These are phyloP conservation scores for Wickerhamiella hasegawae DNA, from an alignment of 805 yeast species.

Conservation along the genomic window DNA sequence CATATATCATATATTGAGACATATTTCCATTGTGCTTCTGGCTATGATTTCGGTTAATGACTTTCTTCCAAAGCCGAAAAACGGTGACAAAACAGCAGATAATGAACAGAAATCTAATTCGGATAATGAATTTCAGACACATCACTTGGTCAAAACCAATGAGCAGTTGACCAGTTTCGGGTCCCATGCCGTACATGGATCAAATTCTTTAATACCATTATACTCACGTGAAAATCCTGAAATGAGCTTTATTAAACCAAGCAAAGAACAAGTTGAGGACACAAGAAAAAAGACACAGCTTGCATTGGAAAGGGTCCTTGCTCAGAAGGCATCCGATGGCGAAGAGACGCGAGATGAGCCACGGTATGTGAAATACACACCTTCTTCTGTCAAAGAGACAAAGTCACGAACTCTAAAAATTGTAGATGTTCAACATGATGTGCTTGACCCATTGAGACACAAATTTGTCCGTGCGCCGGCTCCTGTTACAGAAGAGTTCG, in stretches of 20 bases:
- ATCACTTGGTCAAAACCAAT: too few species aligned
- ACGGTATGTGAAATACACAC: constrained; percentile 31
- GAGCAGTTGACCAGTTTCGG: too few species aligned
- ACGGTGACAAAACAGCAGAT: too few species aligned
- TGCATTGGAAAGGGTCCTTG: constrained; percentile 29
- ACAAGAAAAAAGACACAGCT: not conserved
- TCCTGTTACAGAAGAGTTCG: constrained; percentile 64
- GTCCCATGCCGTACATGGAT: too few species aligned
- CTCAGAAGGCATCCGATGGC: constrained; percentile 38
- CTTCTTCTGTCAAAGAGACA: constrained; percentile 23
- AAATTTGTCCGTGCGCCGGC: constrained; percentile 56
- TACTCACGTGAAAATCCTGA: too few species aligned
- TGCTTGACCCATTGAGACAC: constrained; percentile 70
- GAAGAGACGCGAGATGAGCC: constrained; percentile 24
- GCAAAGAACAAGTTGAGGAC: not conserved
- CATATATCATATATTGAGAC: too few species aligned
- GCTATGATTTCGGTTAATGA: constrained; percentile 2
- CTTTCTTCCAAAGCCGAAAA: constrained; percentile 4
- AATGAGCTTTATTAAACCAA: not conserved
- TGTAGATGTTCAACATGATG: constrained; percentile 57
- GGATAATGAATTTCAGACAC: too few species aligned
- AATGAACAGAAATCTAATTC: too few species aligned
- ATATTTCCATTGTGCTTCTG: too few species aligned
- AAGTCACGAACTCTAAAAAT: constrained; percentile 39
- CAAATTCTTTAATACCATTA: not conserved